Base-by-base conservation (phyloP, 1,284 basidiomycete species). In the Trametes pubescens region DNA sequence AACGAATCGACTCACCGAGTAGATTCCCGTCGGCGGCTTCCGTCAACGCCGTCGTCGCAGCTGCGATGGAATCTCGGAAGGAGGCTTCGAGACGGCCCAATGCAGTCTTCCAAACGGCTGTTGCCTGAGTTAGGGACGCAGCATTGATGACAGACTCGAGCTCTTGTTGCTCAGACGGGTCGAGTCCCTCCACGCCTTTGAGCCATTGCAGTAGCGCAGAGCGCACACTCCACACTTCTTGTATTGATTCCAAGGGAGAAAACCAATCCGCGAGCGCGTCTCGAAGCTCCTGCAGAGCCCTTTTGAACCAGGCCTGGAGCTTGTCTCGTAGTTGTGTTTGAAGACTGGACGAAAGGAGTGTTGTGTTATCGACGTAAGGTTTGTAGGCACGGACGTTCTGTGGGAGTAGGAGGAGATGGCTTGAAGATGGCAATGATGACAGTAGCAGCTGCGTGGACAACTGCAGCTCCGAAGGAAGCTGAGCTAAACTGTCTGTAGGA, bases 301-400 rank as follows among this genome's bases (percentile, higher is more conserved):
- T 81, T 38, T 75, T 70, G 70, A 91, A 88, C 91, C 92, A 94
- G 44, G 78, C 79, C 5, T 78, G 75, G 13, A 92, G 71, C 64
- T 82, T 85, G 26, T 80, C 75, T 29, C 74, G 69, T 44, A 91
- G 76, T 21, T 79, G 73, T 0, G 75, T 69, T 46, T 78, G 79
- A 4, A 83, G 74, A 18, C 88, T 73, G 7, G 79, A 80, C 16
- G 86, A 81, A 1, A 85, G 85, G 1, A 83, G 75, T 0, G 90
- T 88, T 10, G 78, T 76, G 11, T 86, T 75, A 69, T 93, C 90
- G 61, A 93, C 81, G 71, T 91, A 92, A 22, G 92, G 92, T 69
- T 85, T 88, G 73, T 92, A 93, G 11, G 83, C 82, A 64, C 82
- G 82, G 65, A 94, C 82, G 62, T 81, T 84, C 4, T 80, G 72